Evolutionary conservation across 371 early-diverging fungal species (phyloP).

Genomic region (Rhizopus microsporus): DNA sequence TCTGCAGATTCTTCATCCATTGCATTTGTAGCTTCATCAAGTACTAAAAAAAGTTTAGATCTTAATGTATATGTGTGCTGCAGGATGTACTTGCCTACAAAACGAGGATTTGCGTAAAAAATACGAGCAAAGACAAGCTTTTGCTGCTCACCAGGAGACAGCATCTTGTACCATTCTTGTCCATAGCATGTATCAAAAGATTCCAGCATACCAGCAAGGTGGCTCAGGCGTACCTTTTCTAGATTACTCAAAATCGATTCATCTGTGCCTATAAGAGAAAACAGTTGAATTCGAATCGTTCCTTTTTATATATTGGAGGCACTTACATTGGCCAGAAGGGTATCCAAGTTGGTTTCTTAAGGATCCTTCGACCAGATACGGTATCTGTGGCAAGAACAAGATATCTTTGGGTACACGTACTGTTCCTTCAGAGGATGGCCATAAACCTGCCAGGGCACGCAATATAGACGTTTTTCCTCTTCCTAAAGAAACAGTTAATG

Average conservation of each 20-base stretch:
- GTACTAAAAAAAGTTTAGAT: constrained; percentile 32
- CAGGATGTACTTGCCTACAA: constrained; percentile 58
- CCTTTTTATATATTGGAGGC: constrained; percentile 7
- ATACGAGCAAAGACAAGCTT: constrained; percentile 70
- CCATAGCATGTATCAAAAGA: constrained; percentile 57
- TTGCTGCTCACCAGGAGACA: constrained; percentile 84
- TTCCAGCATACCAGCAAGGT: constrained; percentile 43
- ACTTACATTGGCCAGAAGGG: constrained; percentile 36
- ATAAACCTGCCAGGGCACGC: constrained; percentile 73
- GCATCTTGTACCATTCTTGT: constrained; percentile 63
- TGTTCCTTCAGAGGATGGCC: constrained; percentile 61
- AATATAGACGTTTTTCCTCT: constrained; percentile 71
- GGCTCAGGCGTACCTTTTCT: constrained; percentile 51
- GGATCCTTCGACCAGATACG: constrained; percentile 70
- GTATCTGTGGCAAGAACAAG: constrained; percentile 68
- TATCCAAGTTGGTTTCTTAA: constrained; percentile 73
- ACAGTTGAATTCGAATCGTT: neutral
- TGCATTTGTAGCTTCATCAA: constrained; percentile 79
- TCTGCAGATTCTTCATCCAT: constrained; percentile 60
- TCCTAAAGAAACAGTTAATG: constrained; percentile 23
- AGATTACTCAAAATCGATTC: constrained; percentile 47
- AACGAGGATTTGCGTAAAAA: constrained; percentile 65
- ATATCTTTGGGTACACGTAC: constrained; percentile 46
- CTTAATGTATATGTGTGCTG: neutral
- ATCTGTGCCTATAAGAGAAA: constrained; percentile 45